These are phyloP conservation scores for Arthrobotrys entomopaga DNA, from an alignment of 2,329 filamentous ascomycete species.

Conservation along the genomic window DNA sequence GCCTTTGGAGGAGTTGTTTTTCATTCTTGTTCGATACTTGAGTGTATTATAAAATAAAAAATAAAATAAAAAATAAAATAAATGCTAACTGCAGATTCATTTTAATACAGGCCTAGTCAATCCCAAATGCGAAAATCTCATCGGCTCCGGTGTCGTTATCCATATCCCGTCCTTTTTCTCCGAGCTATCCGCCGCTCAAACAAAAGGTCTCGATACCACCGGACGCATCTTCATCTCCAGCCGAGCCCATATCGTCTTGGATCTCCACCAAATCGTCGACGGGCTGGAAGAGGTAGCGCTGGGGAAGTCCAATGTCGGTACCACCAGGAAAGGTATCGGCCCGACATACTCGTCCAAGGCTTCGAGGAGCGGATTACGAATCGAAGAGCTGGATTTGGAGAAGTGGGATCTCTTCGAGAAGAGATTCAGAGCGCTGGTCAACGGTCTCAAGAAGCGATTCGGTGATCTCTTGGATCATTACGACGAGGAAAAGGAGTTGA, in stretches of 20 bases:
- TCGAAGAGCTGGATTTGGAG: conserved; percentile 71
- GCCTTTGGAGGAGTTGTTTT: too few relatives aligned
- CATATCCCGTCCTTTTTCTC: conserved; percentile 75
- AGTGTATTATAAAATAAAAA: too few relatives aligned
- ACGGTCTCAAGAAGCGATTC: conserved; percentile 74
- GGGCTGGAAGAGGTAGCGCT: conserved; percentile 72
- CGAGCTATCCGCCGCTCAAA: conserved; percentile 71
- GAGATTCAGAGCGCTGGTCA: conserved; percentile 72
- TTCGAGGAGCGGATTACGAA: conserved; percentile 72
- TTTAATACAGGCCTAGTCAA: conserved; percentile 75
- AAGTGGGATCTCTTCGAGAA: conserved; percentile 73
- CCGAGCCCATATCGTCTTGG: conserved; percentile 72
- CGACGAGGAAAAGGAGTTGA: conserved; percentile 76
- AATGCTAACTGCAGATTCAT: conserved; percentile 19
- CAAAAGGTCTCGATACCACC: conserved; percentile 70
- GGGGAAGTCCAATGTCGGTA: conserved; percentile 64
- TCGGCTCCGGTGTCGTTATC: conserved; percentile 76
- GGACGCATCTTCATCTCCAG: conserved; percentile 73
- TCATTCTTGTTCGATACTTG: too few relatives aligned
- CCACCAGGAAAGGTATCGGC: conserved; percentile 66
- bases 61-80: neutral
- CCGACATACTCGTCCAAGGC: conserved; percentile 72
- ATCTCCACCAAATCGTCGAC: conserved; percentile 74
- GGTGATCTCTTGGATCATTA: conserved; percentile 73
- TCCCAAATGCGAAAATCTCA: conserved; percentile 75